Conservation (phyloP, 202 grass and related monocot genomes). For the Zizania palustris region DNA sequence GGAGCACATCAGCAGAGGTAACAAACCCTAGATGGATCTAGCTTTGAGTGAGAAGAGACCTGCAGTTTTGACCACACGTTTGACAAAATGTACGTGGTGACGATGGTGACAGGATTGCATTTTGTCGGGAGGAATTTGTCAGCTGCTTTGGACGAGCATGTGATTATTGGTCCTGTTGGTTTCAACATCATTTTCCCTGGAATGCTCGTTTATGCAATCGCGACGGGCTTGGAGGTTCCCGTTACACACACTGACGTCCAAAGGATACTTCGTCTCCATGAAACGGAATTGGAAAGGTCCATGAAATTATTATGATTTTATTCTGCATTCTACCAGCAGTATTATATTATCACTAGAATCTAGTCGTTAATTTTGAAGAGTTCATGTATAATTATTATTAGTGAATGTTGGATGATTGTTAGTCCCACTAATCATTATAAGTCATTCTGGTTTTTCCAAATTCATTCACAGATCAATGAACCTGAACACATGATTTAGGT, state of each 20-base stretch:
- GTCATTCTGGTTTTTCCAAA: too few relatives aligned
- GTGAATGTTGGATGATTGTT: too few relatives aligned
- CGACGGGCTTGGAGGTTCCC: slow-evolving; percentile 55
- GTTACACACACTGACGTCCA: slow-evolving; percentile 37
- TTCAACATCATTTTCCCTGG: slow-evolving; percentile 70
- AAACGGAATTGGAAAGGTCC: slow-evolving; percentile 67
- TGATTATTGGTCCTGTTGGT: slow-evolving; percentile 53
- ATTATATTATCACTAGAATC: too few relatives aligned
- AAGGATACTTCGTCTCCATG: slow-evolving; percentile 43
- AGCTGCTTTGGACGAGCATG: slow-evolving; percentile 48
- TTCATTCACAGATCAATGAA: too few relatives aligned
- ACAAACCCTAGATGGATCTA: background rate
- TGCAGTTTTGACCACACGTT: background rate
- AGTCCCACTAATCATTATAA: too few relatives aligned
- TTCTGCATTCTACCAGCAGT: too few relatives aligned
- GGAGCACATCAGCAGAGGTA: slow-evolving; percentile 67
- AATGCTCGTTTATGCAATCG: slow-evolving; percentile 55
- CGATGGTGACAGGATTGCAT: slow-evolving; percentile 47
- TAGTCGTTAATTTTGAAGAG: too few relatives aligned
- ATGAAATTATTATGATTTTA: background rate
- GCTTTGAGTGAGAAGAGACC: too few relatives aligned
- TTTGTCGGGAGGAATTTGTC: slow-evolving; percentile 66
- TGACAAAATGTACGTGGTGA: background rate
- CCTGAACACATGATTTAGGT: too few relatives aligned
- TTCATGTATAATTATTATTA: too few relatives aligned